Base-by-base conservation (phyloP, 768 basidiomycete species). In the Rubroboletus pulcherrimus region DNA sequence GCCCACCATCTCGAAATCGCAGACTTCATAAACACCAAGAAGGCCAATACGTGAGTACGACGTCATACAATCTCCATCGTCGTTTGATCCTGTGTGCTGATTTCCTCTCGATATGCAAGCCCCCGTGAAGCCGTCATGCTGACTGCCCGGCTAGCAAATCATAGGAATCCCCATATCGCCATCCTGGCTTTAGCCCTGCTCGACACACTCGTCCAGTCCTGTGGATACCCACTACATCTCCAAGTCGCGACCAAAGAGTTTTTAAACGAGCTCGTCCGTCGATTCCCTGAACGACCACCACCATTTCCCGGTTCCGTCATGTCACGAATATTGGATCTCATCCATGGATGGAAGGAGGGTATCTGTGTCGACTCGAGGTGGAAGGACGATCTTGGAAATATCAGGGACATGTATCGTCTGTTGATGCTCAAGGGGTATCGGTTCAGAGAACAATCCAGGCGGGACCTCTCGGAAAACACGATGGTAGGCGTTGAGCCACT, bases 221-320 rank as follows among this genome's bases (percentile, higher is more conserved):
- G 96, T 69, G 97, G 97, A 71, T 99, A 99, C 74, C 87, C 96
- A 0, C 89, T 99, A 55, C 97, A 98, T 69, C 86, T 99, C 24
- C 97, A 99, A 71, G 90, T 98, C 63, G 79, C 89, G 17, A 98
- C 96, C 40, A 98, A 99, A 68, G 97, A 98, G 66, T 99, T 98
- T 69, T 79, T 98, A 17, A 99, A 99, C 73, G 97, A 98, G 69
- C 87, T 99, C 69, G 97, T 99, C 26, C 86, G 96, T 47, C 85
- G 95, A 62, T 98, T 99, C 71, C 97, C 97, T 7, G 97, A 99
- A 74, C 85, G 96, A 43, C 97, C 97, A 3, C 96, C 97, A 0
- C 90, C 93, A 1, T 93, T 95, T 69, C 92, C 93, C 0, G 91
- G 92, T 3, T 88, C 93, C 21, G 91, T 97, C 63, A 99, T 98